Conservation (phyloP, 2,329 filamentous ascomycete genomes). For the Thelonectria discophora region DNA sequence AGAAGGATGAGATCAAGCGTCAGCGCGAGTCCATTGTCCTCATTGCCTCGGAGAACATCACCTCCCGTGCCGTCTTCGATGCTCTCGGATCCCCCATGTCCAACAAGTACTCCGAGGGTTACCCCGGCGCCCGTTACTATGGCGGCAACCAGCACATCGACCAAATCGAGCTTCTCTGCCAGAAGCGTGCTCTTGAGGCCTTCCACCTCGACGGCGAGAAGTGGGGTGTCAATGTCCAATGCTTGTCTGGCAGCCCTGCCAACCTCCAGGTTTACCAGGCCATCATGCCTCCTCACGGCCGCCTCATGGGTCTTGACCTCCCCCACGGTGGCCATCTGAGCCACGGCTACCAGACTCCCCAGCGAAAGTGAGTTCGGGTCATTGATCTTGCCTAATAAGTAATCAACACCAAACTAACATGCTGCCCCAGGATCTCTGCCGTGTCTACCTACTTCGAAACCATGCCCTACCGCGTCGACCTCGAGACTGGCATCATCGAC, state of each 20-base stretch:
- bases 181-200: slow-evolving; percentile 88
- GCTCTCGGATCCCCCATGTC: slow-evolving; percentile 94
- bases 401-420: neutral
- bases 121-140: slow-evolving; percentile 98
- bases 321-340: slow-evolving; percentile 94
- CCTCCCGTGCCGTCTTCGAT: slow-evolving; percentile 97
- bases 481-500: slow-evolving; percentile 94
- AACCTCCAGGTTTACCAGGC: slow-evolving; percentile 99
- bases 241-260: slow-evolving; percentile 89
- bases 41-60: slow-evolving; percentile 99
- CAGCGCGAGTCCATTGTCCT: slow-evolving; percentile 98
- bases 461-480: slow-evolving; percentile 91
- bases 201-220: slow-evolving; percentile 87
- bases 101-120: slow-evolving; percentile 99
- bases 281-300: slow-evolving; percentile 93
- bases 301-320: slow-evolving; percentile 95
- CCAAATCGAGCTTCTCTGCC: slow-evolving; percentile 93
- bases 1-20: slow-evolving; percentile 88
- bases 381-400: too few relatives aligned
- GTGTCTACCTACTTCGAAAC: slow-evolving; percentile 99
- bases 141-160: slow-evolving; percentile 99
- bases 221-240: slow-evolving; percentile 99
- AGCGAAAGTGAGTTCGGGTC: slow-evolving; percentile 74
- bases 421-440: slow-evolving; percentile 78
- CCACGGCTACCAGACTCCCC: slow-evolving; percentile 97